Conservation (phyloP, 31 red algal species). For the Pterothamnion heteromorphum region DNA sequence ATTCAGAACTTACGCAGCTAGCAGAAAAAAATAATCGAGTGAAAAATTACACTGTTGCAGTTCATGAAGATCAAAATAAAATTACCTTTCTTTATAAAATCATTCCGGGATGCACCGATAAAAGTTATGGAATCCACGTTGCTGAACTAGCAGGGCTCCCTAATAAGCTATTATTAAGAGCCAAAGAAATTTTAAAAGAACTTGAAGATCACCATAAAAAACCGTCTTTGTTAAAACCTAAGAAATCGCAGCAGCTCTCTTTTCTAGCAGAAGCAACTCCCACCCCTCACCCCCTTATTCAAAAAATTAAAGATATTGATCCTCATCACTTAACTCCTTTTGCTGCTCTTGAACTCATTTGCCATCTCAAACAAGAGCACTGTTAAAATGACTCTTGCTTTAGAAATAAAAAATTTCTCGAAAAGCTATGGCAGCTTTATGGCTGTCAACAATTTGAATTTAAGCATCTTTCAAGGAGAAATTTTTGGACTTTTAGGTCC, state of each 20-base stretch:
- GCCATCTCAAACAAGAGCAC: too few relatives aligned
- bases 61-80: background rate
- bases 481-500: conserved; percentile 18
- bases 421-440: conserved; percentile 12
- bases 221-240: too few relatives aligned
- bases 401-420: too few relatives aligned
- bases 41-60: background rate
- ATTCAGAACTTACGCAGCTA: conserved; percentile 81
- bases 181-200: background rate
- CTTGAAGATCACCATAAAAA: background rate
- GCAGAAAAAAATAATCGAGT: conserved; percentile 18
- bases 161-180: background rate
- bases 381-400: too few relatives aligned
- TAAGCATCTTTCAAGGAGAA: background rate
- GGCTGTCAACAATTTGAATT: conserved; percentile 18
- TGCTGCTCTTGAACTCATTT: too few relatives aligned
- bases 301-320: too few relatives aligned
- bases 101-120: background rate
- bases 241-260: too few relatives aligned
- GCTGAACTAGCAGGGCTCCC: background rate
- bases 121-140: conserved; percentile 18
- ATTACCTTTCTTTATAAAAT: background rate
- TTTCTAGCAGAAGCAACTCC: too few relatives aligned
- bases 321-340: too few relatives aligned
- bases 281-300: too few relatives aligned